These are phyloP conservation scores for Anthracocystis panici-leucophaei DNA, from an alignment of 1,284 basidiomycete species.

Conservation along the genomic window DNA sequence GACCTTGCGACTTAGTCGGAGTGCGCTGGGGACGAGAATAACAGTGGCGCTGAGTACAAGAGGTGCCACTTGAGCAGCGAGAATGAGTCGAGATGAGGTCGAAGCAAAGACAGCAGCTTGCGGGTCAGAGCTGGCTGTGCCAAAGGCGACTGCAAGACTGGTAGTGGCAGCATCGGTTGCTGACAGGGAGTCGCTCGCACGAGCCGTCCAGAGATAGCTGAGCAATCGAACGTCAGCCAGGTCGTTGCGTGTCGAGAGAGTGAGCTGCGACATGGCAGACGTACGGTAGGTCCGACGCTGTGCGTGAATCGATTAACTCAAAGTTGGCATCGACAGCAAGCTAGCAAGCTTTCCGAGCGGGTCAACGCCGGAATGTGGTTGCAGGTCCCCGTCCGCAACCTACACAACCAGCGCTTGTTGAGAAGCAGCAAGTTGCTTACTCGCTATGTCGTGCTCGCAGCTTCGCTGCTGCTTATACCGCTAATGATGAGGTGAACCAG, in stretches of 20 bases:
- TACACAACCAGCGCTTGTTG: not conserved
- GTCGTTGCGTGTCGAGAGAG: not conserved
- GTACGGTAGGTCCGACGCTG: not conserved
- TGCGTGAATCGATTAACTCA: not conserved
- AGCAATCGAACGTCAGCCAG: constrained; percentile 17
- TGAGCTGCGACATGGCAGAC: constrained; percentile 3
- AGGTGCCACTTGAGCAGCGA: constrained; percentile 9
- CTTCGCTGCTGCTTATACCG: no score
- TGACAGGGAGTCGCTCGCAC: not conserved
- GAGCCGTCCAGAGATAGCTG: constrained; percentile 9
- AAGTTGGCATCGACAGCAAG: constrained; percentile 4
- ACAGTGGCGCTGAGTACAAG: constrained; percentile 10
- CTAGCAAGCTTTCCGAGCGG: not conserved
- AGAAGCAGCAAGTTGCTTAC: not conserved
- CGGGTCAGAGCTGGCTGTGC: not conserved
- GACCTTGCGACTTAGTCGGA: not conserved
- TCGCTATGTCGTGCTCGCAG: no score
- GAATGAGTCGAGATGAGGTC: not conserved
- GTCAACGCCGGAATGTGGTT: not conserved
- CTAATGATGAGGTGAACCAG: no score
- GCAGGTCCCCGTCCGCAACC: not conserved
- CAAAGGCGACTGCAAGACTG: not conserved
- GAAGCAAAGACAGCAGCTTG: not conserved
- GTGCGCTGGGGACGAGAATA: not conserved
- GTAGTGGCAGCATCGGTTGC: not conserved